A percentile compares a stretch with the other conserved stretches of the same genome.
phyloP scores from a whole-genome alignment of 2,329 filamentous ascomycete species.

The Alternaria ethzedia region DNA sequence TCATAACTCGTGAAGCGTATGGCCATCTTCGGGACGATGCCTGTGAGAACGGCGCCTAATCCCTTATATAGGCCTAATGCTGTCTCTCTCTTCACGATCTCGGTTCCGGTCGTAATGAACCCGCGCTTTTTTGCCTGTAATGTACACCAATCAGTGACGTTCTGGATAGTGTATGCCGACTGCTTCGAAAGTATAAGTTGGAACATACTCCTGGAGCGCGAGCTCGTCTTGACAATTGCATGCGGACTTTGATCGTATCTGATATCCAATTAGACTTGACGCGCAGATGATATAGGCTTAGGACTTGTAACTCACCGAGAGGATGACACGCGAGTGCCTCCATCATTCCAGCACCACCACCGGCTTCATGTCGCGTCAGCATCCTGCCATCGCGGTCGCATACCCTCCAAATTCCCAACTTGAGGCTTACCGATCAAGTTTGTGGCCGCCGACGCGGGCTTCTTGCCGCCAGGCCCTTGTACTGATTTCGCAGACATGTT shows the following conservation, averaged over 20 bases:
- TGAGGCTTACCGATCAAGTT: conserved; percentile 80
- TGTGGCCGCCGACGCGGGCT: conserved; percentile 82
- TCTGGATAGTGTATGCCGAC: not conserved
- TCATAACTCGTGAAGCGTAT: conserved; percentile 99
- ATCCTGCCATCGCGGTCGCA: not conserved
- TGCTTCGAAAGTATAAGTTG: not conserved
- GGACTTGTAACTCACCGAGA: conserved; percentile 65
- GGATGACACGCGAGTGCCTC: conserved; percentile 96
- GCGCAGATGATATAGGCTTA: not conserved
- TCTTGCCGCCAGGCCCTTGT: conserved; percentile 67
- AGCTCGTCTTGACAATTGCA: conserved; percentile 93
- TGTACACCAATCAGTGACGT: conserved; percentile 19
- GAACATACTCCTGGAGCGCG: conserved; percentile 74
- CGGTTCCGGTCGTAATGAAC: conserved; percentile 82
- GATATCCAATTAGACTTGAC: conserved; percentile 23
- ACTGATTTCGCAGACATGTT: conserved; percentile 66
- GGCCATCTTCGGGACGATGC: conserved; percentile 98
- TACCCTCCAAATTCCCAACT: not conserved
- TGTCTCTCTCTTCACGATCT: conserved; percentile 90
- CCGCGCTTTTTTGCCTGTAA: conserved; percentile 74
- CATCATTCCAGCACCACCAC: conserved; percentile 98
- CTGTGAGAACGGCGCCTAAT: conserved; percentile 92
- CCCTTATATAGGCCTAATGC: conserved; percentile 96
- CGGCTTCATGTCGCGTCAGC: conserved; percentile 65
- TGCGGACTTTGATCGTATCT: conserved; percentile 99